A percentile compares a stretch with the other conserved stretches of the same genome.
Conservation (phyloP, 2,329 filamentous ascomycete genomes). For the Epichloe typhina region DNA sequence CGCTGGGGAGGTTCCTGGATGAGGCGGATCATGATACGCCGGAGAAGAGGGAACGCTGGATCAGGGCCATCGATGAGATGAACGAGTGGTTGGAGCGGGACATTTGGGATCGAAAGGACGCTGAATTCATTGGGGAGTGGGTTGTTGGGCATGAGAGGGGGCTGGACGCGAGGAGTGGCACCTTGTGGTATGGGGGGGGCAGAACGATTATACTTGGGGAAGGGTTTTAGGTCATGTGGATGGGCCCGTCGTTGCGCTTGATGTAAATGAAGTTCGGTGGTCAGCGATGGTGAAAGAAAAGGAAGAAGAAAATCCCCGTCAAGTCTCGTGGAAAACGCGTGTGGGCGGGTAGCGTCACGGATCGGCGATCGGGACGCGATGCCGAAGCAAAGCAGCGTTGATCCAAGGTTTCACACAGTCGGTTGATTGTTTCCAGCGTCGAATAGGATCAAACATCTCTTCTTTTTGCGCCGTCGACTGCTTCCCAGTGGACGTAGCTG, state of each 20-base stretch:
- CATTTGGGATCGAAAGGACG: constrained; percentile 48
- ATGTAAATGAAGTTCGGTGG: not conserved
- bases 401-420: too few relatives aligned
- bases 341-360: too few relatives aligned
- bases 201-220: constrained; percentile 52
- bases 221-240: constrained; percentile 33
- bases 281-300: too few relatives aligned
- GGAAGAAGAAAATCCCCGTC: too few relatives aligned
- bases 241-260: not conserved
- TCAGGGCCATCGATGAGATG: constrained; percentile 58
- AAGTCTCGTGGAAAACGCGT: too few relatives aligned
- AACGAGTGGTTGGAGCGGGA: constrained; percentile 61
- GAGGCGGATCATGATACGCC: constrained; percentile 48
- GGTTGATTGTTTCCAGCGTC: not conserved
- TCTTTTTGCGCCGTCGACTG: not conserved
- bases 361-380: too few relatives aligned
- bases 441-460: not conserved
- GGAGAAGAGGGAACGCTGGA: constrained; percentile 48
- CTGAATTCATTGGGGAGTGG: constrained; percentile 55
- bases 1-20: constrained; percentile 67
- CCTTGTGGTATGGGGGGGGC: constrained; percentile 80
- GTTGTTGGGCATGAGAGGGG: constrained; percentile 71
- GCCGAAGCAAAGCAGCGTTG: too few relatives aligned
- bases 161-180: constrained; percentile 60
- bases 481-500: too few relatives aligned